A percentile compares a stretch with the other conserved stretches of the same genome.
These are phyloP conservation scores for Xylaria bambusicola DNA, from an alignment of 495 filamentous ascomycete species.

Conservation along the genomic window DNA sequence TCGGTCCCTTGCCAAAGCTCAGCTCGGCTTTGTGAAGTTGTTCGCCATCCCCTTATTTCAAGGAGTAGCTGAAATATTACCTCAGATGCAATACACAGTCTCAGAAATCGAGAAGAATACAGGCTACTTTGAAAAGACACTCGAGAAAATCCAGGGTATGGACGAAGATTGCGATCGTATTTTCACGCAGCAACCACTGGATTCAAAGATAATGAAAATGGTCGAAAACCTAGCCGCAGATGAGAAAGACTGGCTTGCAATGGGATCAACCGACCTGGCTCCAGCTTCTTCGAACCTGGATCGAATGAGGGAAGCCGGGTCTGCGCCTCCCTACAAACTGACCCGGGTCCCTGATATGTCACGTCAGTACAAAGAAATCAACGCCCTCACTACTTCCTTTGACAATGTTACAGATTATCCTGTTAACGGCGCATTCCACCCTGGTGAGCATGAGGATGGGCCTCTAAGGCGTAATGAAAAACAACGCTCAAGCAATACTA, in stretches of 20 bases:
- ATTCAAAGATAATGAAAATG: slow-evolving; percentile 43
- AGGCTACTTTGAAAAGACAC: slow-evolving; percentile 66
- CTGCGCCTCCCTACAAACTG: slow-evolving; percentile 20
- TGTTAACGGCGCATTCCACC: slow-evolving; percentile 38
- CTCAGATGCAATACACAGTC: slow-evolving; percentile 78
- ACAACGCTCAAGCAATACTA: slow-evolving; percentile 54
- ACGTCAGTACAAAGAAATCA: slow-evolving; percentile 37
- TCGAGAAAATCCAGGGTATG: slow-evolving; percentile 47
- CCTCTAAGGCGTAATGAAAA: slow-evolving; percentile 35
- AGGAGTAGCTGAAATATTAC: slow-evolving; percentile 78
- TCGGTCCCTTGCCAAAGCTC: slow-evolving; percentile 78
- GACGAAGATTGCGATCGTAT: slow-evolving; percentile 25
- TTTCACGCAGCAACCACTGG: slow-evolving; percentile 37
- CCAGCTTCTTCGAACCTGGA: slow-evolving; percentile 22
- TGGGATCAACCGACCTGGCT: slow-evolving; percentile 21
- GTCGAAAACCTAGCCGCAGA: slow-evolving; percentile 20
- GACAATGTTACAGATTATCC: slow-evolving; percentile 38
- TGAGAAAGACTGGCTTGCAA: not conserved
- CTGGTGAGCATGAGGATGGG: slow-evolving; percentile 30
- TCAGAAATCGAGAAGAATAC: slow-evolving; percentile 78
- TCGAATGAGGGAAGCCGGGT: slow-evolving; percentile 25
- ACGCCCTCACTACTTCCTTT: slow-evolving; percentile 40
- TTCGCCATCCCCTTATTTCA: slow-evolving; percentile 92
- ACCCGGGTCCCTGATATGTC: slow-evolving; percentile 24
- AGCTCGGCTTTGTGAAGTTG: slow-evolving; percentile 94